Evolutionary conservation across 805 yeast species (phyloP).

Genomic region (Cephaloascus fragrans): DNA sequence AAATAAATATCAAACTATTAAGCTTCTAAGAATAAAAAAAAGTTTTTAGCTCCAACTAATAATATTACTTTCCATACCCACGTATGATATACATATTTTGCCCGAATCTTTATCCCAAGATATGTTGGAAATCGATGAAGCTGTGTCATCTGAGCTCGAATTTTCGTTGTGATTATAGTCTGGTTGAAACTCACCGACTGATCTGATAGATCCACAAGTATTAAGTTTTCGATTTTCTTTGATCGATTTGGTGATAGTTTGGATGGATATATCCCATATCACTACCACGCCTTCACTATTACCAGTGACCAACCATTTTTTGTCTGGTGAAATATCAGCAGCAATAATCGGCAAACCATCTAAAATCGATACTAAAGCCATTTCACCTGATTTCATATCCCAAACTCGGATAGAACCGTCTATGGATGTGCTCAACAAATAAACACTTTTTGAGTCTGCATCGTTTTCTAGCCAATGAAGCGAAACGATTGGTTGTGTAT

Average conservation of each 20-base stretch:
- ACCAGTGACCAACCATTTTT: conserved; percentile 46
- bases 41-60: conserved; percentile 2
- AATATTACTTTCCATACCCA: conserved; percentile 13
- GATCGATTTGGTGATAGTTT: conserved; percentile 1
- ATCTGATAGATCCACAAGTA: neutral
- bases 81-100: conserved; percentile 14
- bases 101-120: conserved; percentile 12
- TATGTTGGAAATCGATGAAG: neutral
- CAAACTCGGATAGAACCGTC: conserved; percentile 67
- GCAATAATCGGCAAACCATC: conserved; percentile 48
- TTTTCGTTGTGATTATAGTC: neutral
- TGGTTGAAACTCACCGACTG: neutral
- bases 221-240: neutral
- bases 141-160: neutral
- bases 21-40: too few relatives aligned
- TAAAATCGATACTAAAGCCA: conserved; percentile 22
- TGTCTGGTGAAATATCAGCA: conserved; percentile 42
- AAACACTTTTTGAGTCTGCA: conserved; percentile 10
- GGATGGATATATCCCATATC: conserved; percentile 33
- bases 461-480: conserved; percentile 42
- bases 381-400: conserved; percentile 41
- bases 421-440: conserved; percentile 44
- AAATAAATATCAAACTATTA: too few relatives aligned
- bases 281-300: conserved; percentile 53
- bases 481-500: conserved; percentile 46